Conservation (phyloP, 192 early-diverging fungal genomes). For the Coemansia sp. region DNA sequence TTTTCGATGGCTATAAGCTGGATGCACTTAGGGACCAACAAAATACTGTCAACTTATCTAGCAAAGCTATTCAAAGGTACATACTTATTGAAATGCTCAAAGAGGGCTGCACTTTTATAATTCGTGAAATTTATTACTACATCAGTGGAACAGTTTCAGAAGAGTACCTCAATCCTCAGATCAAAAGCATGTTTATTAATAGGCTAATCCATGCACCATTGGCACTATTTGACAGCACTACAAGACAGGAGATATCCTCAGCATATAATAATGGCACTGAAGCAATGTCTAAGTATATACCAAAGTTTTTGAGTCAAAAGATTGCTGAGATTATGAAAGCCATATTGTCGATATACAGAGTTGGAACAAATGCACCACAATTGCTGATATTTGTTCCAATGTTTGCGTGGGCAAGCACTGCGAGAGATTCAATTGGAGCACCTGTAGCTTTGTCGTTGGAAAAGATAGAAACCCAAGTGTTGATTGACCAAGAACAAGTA, state of each 20-base stretch:
- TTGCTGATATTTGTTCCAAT: constrained; percentile 20
- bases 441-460: not conserved
- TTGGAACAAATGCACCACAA: constrained; percentile 16
- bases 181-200: not conserved
- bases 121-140: too few species aligned
- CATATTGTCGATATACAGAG: constrained; percentile 16
- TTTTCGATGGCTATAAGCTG: not conserved
- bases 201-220: constrained; percentile 7
- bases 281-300: not conserved
- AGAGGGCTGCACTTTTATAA: too few species aligned
- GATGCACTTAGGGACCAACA: not conserved
- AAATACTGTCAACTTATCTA: not conserved
- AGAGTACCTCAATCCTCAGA: not conserved
- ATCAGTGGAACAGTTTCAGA: too few species aligned
- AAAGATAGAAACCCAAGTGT: not conserved
- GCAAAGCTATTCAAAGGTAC: not conserved
- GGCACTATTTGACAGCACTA: constrained; percentile 6
- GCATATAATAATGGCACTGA: not conserved
- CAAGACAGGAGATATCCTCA: constrained; percentile 2
- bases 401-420: constrained; percentile 1
- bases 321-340: not conserved
- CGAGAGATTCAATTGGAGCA: not conserved
- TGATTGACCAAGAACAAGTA: not conserved
- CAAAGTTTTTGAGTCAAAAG: not conserved
- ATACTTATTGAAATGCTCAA: not conserved